phyloP scores from a whole-genome alignment of 768 basidiomycete genomes.

The Lactifluus hygrophoroides region DNA sequence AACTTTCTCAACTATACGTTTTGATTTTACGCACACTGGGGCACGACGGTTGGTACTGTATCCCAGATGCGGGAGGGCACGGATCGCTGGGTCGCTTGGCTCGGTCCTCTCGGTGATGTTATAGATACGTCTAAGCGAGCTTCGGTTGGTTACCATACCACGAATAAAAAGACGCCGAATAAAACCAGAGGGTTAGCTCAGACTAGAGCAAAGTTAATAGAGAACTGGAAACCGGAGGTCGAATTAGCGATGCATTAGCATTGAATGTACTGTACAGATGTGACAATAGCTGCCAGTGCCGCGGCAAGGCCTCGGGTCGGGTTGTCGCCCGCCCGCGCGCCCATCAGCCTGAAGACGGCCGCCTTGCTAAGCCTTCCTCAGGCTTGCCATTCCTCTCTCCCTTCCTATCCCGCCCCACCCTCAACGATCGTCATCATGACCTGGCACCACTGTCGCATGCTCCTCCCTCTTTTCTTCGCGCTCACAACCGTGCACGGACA shows the following conservation, averaged over 20 bases:
- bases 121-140: not conserved
- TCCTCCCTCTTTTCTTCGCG: not conserved
- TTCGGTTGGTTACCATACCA: not conserved
- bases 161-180: not conserved
- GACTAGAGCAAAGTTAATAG: too few species aligned
- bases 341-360: too few species aligned
- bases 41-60: not conserved
- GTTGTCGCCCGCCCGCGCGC: too few species aligned
- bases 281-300: not conserved
- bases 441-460: not conserved
- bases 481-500: constrained; percentile 39
- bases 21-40: not conserved
- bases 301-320: too few species aligned
- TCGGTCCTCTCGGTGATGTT: not conserved
- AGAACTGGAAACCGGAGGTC: not conserved
- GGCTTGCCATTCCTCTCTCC: too few species aligned
- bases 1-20: not conserved
- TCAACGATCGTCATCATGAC: not conserved
- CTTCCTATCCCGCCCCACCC: not conserved
- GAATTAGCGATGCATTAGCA: not conserved
- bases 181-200: not conserved
- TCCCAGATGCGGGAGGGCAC: not conserved
- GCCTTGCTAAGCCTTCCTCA: not conserved
- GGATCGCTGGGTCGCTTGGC: not conserved
- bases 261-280: not conserved